Percentiles rank a stretch among this genome's conserved stretches.
Conservation (phyloP, 2,329 filamentous ascomycete genomes). For the Leptographium galeiforme region DNA sequence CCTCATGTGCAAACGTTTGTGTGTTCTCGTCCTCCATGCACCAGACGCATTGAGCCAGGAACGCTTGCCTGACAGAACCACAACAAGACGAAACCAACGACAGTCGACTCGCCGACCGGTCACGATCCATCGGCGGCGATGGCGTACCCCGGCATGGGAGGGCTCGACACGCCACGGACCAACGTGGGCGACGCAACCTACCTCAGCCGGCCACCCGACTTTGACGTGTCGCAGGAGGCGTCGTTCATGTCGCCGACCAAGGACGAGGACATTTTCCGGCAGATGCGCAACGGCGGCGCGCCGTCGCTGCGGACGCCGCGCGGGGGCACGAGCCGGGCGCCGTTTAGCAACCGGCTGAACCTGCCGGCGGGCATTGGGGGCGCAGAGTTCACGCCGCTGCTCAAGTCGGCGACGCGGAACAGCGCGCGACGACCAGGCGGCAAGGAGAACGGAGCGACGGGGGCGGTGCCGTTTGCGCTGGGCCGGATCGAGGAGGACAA, state of each 20-base stretch:
- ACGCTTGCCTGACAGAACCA: no score
- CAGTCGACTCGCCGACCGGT: not conserved
- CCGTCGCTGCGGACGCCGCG: slow-evolving; percentile 61
- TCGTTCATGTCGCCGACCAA: slow-evolving; percentile 75
- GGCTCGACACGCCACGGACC: slow-evolving; percentile 76
- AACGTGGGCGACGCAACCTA: slow-evolving; percentile 75
- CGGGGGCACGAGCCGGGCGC: slow-evolving; percentile 38
- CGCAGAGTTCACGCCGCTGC: slow-evolving; percentile 84
- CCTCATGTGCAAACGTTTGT: not conserved
- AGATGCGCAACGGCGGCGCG: slow-evolving; percentile 54
- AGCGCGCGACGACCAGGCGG: slow-evolving; percentile 49
- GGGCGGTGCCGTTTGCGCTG: slow-evolving; percentile 55
- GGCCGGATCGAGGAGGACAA: slow-evolving; percentile 56
- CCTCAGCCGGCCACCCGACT: slow-evolving; percentile 53
- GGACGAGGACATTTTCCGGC: slow-evolving; percentile 61
- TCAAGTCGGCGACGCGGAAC: slow-evolving; percentile 67
- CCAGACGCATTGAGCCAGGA: not conserved
- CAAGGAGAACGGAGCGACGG: slow-evolving; percentile 44
- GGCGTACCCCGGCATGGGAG: slow-evolving; percentile 49
- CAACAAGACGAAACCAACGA: not conserved
- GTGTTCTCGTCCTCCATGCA: not conserved
- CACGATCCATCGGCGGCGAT: slow-evolving; percentile 28
- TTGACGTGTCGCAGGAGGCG: slow-evolving; percentile 76
- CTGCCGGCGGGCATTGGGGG: slow-evolving; percentile 50
- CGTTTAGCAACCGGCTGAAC: slow-evolving; percentile 59